Conservation (phyloP, 768 basidiomycete genomes). For the Rhizopogon vinicolor region DNA sequence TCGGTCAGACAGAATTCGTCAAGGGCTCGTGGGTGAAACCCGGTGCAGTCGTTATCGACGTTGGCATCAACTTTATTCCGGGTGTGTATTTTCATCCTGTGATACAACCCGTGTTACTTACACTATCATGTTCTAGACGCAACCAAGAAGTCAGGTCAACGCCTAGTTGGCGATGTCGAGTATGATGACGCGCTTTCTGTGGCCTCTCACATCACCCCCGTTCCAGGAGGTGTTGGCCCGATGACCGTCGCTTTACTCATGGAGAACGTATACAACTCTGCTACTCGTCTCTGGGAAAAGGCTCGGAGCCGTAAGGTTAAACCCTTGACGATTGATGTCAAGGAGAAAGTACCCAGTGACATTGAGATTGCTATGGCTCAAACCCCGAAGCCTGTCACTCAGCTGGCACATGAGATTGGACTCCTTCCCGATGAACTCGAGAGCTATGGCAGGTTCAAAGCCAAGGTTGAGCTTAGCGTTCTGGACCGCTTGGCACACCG, state of each 20-base stretch:
- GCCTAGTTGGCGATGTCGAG: constrained; percentile 95
- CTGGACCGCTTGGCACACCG: constrained; percentile 81
- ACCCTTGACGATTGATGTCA: constrained; percentile 74
- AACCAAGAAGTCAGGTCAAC: constrained; percentile 91
- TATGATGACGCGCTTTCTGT: constrained; percentile 69
- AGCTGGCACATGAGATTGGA: constrained; percentile 87
- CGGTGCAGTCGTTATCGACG: constrained; percentile 94
- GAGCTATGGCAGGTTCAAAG: constrained; percentile 94
- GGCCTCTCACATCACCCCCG: constrained; percentile 93
- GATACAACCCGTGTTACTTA: not conserved
- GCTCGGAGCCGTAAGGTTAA: constrained; percentile 62
- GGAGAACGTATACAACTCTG: constrained; percentile 87
- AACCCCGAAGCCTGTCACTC: constrained; percentile 81
- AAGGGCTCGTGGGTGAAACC: constrained; percentile 95
- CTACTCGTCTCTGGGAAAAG: constrained; percentile 75
- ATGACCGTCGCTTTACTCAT: constrained; percentile 99
- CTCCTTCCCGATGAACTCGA: constrained; percentile 84
- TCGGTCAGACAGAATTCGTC: constrained; percentile 87
- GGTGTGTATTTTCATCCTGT: constrained; percentile 40
- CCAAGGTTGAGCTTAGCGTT: constrained; percentile 90
- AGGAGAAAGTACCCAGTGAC: constrained; percentile 89
- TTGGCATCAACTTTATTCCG: constrained; percentile 94
- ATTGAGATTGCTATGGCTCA: constrained; percentile 97
- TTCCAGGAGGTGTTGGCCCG: constrained; percentile 98
- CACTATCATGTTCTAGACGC: constrained; percentile 45